Percentiles rank a stretch among this genome's conserved stretches.
Evolutionary conservation across 2,329 filamentous ascomycete species (phyloP).

Genomic region (Calonectria pseudoreteaudii): DNA sequence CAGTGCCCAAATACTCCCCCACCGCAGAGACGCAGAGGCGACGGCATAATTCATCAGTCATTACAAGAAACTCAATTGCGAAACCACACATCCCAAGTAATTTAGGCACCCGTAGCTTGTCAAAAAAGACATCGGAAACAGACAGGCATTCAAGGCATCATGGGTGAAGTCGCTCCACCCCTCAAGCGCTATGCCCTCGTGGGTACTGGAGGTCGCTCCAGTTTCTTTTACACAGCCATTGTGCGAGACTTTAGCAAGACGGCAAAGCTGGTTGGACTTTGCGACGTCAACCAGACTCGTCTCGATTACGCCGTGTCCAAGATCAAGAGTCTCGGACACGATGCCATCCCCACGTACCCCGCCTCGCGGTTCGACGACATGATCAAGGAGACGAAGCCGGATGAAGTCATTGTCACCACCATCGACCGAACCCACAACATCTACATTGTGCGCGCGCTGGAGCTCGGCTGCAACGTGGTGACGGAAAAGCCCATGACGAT

Average conservation of each 20-base stretch:
- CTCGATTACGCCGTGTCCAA: slow-evolving; percentile 67
- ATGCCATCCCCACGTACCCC: slow-evolving; percentile 63
- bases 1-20: background rate
- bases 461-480: slow-evolving; percentile 70
- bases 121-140: background rate
- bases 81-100: background rate
- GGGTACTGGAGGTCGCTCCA: slow-evolving; percentile 70
- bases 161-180: background rate
- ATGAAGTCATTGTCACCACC: slow-evolving; percentile 72
- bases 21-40: background rate
- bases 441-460: slow-evolving; percentile 70
- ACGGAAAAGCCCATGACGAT: slow-evolving; percentile 76
- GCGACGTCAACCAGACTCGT: slow-evolving; percentile 71
- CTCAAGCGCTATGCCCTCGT: slow-evolving; percentile 65
- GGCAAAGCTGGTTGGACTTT: slow-evolving; percentile 65
- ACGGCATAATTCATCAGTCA: background rate
- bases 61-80: background rate
- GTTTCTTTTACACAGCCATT: slow-evolving; percentile 71
- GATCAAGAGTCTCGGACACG: slow-evolving; percentile 59
- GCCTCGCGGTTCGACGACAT: slow-evolving; percentile 68
- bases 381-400: slow-evolving; percentile 66
- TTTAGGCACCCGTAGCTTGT: background rate
- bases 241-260: slow-evolving; percentile 63
- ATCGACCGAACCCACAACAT: slow-evolving; percentile 72
- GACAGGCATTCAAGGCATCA: background rate